Percentiles rank a stretch among this genome's conserved stretches.
Evolutionary conservation across 305 asterid genomes (phyloP).

Genomic region (Solanum hybrid): DNA sequence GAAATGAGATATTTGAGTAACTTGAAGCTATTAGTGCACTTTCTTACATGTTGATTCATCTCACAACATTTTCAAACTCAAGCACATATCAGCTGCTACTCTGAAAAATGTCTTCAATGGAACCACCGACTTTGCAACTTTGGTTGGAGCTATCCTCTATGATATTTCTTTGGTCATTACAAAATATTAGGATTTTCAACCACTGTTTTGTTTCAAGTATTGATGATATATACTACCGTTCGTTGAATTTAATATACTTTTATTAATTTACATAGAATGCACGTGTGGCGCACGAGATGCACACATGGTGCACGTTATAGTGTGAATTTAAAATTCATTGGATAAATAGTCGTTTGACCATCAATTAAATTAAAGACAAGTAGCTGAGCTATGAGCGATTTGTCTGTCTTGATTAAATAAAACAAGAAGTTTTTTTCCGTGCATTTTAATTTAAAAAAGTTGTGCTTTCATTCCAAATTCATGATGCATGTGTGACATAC

Average conservation of each 20-base stretch:
- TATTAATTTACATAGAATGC: background rate
- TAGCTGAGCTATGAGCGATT: too few relatives aligned
- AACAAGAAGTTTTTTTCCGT: too few relatives aligned
- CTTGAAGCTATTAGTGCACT: background rate
- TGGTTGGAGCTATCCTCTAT: background rate
- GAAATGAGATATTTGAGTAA: background rate
- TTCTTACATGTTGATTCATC: background rate
- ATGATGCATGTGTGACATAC: too few relatives aligned
- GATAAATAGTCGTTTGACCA: too few relatives aligned
- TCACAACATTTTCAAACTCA: background rate
- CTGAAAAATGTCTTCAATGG: background rate
- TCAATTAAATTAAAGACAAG: too few relatives aligned
- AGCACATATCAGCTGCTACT: background rate
- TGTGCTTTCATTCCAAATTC: too few relatives aligned
- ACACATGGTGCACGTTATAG: too few relatives aligned
- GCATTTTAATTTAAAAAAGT: too few relatives aligned
- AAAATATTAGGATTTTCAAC: constrained; percentile 10
- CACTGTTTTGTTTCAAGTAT: background rate
- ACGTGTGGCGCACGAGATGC: background rate
- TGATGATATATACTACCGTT: background rate
- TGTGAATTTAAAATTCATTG: too few relatives aligned
- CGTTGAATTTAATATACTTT: background rate
- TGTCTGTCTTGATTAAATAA: too few relatives aligned
- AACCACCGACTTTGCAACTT: background rate
- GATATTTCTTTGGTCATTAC: background rate